phyloP scores from a whole-genome alignment of 1,139 yeast species.

The Pichia cactophila region DNA sequence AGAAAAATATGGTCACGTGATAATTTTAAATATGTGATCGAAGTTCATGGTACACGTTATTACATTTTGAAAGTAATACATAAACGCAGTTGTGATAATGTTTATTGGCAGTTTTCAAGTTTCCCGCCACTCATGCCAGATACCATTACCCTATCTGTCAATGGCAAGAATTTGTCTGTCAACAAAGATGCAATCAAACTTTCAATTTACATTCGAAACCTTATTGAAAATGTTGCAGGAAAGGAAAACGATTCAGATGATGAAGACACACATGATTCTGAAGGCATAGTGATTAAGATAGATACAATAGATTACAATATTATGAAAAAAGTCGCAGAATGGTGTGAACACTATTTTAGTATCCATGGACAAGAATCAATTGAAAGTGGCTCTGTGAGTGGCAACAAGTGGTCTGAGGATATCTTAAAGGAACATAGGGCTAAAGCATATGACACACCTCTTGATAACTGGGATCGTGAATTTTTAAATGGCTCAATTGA shows the following conservation, averaged over 20 bases:
- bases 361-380: conserved; percentile 35
- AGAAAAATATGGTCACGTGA: too few relatives aligned
- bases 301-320: conserved; percentile 78
- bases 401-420: conserved; percentile 33
- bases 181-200: background rate
- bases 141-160: background rate
- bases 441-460: conserved; percentile 58
- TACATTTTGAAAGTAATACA: too few relatives aligned
- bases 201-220: background rate
- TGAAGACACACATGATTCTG: conserved; percentile 35
- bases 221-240: background rate
- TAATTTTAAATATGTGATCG: too few relatives aligned
- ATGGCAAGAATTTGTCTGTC: background rate
- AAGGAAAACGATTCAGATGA: conserved; percentile 31
- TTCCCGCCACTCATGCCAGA: background rate
- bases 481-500: conserved; percentile 93
- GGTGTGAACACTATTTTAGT: conserved; percentile 76
- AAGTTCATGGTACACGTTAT: too few relatives aligned
- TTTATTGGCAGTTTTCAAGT: background rate
- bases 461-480: conserved; percentile 91
- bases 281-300: conserved; percentile 69
- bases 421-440: conserved; percentile 30
- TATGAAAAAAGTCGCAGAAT: conserved; percentile 79
- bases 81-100: too few relatives aligned
- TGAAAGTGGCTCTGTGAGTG: conserved; percentile 30